Evolutionary conservation across 164 flowering plant genomes (phyloP).

Genomic region (Magnolia officinalis): DNA sequence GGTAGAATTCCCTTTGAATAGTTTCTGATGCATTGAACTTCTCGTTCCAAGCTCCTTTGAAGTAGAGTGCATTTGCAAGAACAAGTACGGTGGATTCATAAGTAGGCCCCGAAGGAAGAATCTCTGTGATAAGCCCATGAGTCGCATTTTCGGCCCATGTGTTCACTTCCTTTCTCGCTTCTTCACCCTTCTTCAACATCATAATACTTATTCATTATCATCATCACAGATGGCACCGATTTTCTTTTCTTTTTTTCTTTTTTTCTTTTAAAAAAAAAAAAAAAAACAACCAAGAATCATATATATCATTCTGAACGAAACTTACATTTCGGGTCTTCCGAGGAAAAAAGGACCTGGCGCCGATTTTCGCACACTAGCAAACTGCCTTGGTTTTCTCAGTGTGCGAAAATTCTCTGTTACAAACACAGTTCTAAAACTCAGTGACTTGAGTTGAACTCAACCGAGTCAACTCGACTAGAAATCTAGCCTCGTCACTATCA

Average conservation of each 20-base stretch:
- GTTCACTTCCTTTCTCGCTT: conserved; percentile 13
- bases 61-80: conserved; percentile 26
- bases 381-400: not conserved
- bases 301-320: too few relatives aligned
- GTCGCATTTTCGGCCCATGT: conserved; percentile 18
- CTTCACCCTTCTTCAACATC: conserved; percentile 1
- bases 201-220: not conserved
- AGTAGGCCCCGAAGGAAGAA: conserved; percentile 13
- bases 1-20: conserved; percentile 17
- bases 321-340: too few relatives aligned
- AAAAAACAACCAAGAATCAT: too few relatives aligned
- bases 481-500: too few relatives aligned
- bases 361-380: not conserved
- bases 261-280: too few relatives aligned
- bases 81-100: not conserved
- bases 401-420: not conserved
- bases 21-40: conserved; percentile 12
- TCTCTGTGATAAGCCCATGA: conserved; percentile 13
- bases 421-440: not conserved
- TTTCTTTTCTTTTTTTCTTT: too few relatives aligned
- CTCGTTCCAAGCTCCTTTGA: conserved; percentile 22
- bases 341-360: too few relatives aligned
- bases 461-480: too few relatives aligned
- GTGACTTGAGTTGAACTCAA: not conserved
- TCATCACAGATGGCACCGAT: too few relatives aligned